Conservation (phyloP, 768 basidiomycete species). For the Cubamyces sp. region DNA sequence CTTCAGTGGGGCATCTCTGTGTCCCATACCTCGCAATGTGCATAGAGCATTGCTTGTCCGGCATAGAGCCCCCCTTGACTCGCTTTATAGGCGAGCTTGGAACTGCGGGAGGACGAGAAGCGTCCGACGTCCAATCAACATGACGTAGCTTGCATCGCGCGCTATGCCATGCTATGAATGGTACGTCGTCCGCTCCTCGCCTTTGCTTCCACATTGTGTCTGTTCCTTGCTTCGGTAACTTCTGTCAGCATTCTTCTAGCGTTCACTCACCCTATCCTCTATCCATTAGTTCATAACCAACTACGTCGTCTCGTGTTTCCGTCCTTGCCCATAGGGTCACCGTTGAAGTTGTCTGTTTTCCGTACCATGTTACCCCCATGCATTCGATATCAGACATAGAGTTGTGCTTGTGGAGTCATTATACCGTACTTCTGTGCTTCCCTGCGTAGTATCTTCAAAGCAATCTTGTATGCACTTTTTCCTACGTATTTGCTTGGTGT, state of each 20-base stretch:
- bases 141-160: background rate
- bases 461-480: too few relatives aligned
- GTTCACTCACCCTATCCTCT: background rate
- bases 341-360: background rate
- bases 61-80: background rate
- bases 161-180: background rate
- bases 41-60: background rate
- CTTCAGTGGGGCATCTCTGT: too few relatives aligned
- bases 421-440: too few relatives aligned
- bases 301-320: too few relatives aligned
- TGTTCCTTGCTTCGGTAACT: too few relatives aligned
- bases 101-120: background rate
- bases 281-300: too few relatives aligned
- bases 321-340: too few relatives aligned
- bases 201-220: background rate
- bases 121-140: background rate
- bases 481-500: too few relatives aligned
- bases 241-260: background rate
- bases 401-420: too few relatives aligned
- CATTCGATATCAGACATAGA: background rate
- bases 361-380: background rate
- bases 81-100: too few relatives aligned
- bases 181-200: conserved; percentile 9
- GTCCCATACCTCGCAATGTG: background rate
- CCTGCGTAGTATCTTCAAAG: too few relatives aligned